Base-by-base conservation (phyloP, 78 protist species). In the Planoprotostelium fungivorum region DNA sequence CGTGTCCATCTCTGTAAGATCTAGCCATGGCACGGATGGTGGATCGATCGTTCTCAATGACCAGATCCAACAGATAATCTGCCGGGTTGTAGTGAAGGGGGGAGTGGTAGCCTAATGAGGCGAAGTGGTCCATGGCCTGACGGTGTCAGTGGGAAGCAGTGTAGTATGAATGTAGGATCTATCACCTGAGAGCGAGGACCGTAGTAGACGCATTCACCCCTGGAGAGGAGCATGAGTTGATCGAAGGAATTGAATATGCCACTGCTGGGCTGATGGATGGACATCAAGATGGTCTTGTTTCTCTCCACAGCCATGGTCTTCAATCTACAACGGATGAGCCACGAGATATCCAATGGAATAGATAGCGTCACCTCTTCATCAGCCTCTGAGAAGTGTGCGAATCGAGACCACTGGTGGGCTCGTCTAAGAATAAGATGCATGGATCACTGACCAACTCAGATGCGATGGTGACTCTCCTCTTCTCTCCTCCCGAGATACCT, bases 401-500 rank as follows among this genome's bases (percentile, higher is more conserved):
- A 83, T 94, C 97, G 83, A 96, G 93, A 5, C 97, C 97, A 84
- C 93, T 73, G 37, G 95, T 90, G 35, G 97, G 97, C 91, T 96
- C 97, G 90, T 96, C 98, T 9, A 97, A 92, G 86, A 96, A 93
- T 10, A 96, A 38, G 1, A 97, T 86, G 23, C 86, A 29, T 23
- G 98, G 98, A 37, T 91, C 84, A 51, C 90, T 88, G 31, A 97
- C 36, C 29, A 97, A 91, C 89, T 96, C 97, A 1, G 93, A 38
- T 0, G 94, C 98, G 38, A 96, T 90, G 0, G 91, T 28, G 28
- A 94, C 87, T 28, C 98, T 91, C 38, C 93, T 95, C 31, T 92
- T 63, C 88, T 97, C 97, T 38, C 99, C 99, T 38, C 98, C 98
- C 16, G 98, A 96, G n/a, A 98, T 93, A 36, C 98, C 98, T 34